A percentile compares a stretch with the other conserved stretches of the same genome.
These are phyloP conservation scores for Wickerhamomyces xylosicus DNA, from an alignment of 805 yeast species.

Conservation along the genomic window DNA sequence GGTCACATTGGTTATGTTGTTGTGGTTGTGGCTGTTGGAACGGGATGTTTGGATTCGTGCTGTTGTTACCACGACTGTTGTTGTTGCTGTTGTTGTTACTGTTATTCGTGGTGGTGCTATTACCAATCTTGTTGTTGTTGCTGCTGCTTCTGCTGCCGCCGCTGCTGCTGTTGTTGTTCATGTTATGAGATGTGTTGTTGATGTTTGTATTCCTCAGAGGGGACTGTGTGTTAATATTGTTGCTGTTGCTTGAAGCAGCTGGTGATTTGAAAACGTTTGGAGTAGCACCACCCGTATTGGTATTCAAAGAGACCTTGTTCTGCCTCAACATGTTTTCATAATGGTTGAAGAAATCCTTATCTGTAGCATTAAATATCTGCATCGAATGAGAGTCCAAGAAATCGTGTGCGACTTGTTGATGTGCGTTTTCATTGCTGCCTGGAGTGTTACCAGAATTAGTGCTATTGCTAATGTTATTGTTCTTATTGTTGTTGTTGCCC, in stretches of 20 bases:
- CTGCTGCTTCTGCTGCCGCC: too few relatives aligned
- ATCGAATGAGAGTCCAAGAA: background rate
- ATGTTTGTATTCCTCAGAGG: too few relatives aligned
- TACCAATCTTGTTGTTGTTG: conserved; percentile 3
- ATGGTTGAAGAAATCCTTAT: conserved; percentile 10
- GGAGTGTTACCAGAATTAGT: background rate
- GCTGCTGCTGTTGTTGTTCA: too few relatives aligned
- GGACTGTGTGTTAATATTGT: too few relatives aligned
- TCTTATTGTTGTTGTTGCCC: background rate
- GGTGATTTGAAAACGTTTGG: too few relatives aligned
- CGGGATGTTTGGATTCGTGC: too few relatives aligned
- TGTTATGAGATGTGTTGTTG: too few relatives aligned
- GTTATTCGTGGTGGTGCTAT: background rate
- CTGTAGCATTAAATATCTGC: background rate
- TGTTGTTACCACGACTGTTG: conserved; percentile 2
- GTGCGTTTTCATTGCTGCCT: background rate
- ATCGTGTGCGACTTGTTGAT: background rate
- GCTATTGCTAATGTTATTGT: background rate
- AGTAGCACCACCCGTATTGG: background rate
- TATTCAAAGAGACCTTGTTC: conserved; percentile 15
- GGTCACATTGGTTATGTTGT: conserved; percentile 44
- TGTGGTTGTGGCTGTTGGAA: conserved; percentile 9
- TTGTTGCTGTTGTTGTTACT: conserved; percentile 3
- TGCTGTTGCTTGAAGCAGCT: too few relatives aligned
- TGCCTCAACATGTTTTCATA: conserved; percentile 17